Evolutionary conservation across 768 basidiomycete genomes (phyloP).

Genomic region (Serendipita sp.): DNA sequence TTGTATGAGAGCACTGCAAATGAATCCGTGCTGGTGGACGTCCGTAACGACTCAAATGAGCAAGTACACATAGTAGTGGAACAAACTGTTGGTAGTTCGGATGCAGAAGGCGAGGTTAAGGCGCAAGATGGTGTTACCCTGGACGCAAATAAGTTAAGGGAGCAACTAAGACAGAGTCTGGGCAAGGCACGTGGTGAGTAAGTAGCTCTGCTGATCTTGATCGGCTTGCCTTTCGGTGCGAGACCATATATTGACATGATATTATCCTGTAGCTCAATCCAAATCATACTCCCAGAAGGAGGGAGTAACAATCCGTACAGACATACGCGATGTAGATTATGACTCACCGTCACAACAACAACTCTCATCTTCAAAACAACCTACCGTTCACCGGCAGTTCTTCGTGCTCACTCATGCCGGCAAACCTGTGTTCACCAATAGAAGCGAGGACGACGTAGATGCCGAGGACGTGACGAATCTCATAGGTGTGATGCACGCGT

Average conservation of each 20-base stretch:
- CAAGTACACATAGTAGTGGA: not conserved
- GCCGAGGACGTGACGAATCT: conserved; percentile 55
- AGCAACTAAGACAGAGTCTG: conserved; percentile 54
- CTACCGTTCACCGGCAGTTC: conserved; percentile 51
- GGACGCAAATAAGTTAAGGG: conserved; percentile 28
- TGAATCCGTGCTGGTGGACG: not conserved
- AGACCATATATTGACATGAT: conserved; percentile 1
- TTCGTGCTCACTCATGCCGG: conserved; percentile 91
- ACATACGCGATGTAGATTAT: not conserved
- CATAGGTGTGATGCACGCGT: conserved; percentile 86
- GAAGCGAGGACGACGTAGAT: conserved; percentile 39
- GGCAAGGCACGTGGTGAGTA: conserved; percentile 29
- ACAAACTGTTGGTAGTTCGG: not conserved
- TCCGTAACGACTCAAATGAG: not conserved
- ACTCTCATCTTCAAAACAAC: not conserved
- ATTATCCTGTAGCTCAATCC: not conserved
- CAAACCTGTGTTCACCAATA: conserved; percentile 83
- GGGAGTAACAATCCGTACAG: not conserved
- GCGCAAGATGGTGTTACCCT: not conserved
- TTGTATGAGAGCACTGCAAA: not conserved
- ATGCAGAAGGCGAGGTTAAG: not conserved
- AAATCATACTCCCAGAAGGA: not conserved
- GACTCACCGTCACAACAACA: not conserved
- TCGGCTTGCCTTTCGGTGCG: not conserved
- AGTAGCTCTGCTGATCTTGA: conserved; percentile 9